Evolutionary conservation across 495 filamentous ascomycete species (phyloP).

Genomic region (Tricharina praecox): DNA sequence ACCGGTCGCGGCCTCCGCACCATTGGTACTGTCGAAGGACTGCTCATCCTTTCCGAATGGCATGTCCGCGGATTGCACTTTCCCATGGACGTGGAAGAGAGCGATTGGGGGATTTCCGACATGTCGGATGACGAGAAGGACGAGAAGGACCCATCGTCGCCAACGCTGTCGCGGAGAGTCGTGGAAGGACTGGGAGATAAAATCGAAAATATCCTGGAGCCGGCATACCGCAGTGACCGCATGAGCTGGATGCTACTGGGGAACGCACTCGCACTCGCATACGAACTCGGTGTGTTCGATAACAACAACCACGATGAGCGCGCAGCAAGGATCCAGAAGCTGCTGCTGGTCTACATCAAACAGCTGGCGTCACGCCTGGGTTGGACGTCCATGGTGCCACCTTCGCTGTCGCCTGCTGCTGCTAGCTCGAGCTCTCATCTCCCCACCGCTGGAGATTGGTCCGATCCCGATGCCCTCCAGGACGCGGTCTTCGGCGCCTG

Average conservation of each 20-base stretch:
- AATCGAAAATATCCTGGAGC: conserved; percentile 89
- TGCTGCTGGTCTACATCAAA: conserved; percentile 76
- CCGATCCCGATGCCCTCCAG: conserved; percentile 32
- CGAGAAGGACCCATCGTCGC: conserved; percentile 28
- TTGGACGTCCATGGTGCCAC: conserved; percentile 81
- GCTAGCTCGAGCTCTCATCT: conserved; percentile 13
- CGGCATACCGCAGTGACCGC: conserved; percentile 58
- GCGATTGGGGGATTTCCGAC: conserved; percentile 30
- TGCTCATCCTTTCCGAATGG: conserved; percentile 91
- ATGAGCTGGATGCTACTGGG: conserved; percentile 99
- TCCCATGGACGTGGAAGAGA: conserved; percentile 67
- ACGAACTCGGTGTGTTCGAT: conserved; percentile 91
- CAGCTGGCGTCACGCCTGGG: conserved; percentile 84
- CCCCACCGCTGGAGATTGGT: conserved; percentile 11
- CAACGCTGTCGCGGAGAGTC: conserved; percentile 22
- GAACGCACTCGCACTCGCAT: conserved; percentile 72
- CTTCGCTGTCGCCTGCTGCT: conserved; percentile 34
- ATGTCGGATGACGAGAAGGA: conserved; percentile 22
- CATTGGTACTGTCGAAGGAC: conserved; percentile 78
- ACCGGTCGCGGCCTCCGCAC: conserved; percentile 62
- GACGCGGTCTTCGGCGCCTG: conserved; percentile 78
- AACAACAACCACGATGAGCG: conserved; percentile 47
- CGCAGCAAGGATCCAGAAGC: conserved; percentile 49
- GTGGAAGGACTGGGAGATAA: conserved; percentile 44
- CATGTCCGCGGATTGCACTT: conserved; percentile 91